Conservation (phyloP, 768 basidiomycete genomes). For the Leccinellum rugosiceps region DNA sequence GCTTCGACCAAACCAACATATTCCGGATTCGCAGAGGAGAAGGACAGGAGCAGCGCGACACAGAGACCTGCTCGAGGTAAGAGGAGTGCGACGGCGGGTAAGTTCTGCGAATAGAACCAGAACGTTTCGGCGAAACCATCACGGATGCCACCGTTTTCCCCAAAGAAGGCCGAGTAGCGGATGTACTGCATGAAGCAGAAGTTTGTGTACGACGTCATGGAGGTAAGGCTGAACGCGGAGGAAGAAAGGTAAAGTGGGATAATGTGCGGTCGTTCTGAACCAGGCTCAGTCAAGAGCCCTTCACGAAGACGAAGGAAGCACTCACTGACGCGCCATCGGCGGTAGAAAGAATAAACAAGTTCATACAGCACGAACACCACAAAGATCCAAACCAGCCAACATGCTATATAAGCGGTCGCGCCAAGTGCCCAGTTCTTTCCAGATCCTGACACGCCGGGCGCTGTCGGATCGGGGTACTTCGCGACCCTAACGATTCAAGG, state of each 20-base stretch:
- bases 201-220: constrained; percentile 76
- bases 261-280: constrained; percentile 75
- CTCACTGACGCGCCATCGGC: constrained; percentile 80
- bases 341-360: constrained; percentile 66
- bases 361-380: constrained; percentile 77
- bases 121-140: constrained; percentile 79
- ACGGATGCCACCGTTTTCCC: constrained; percentile 45
- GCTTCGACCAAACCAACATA: constrained; percentile 45
- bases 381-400: constrained; percentile 73
- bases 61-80: constrained; percentile 79
- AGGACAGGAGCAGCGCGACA: constrained; percentile 68
- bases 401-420: constrained; percentile 78
- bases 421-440: constrained; percentile 80
- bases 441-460: constrained; percentile 66
- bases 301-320: constrained; percentile 28
- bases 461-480: constrained; percentile 67
- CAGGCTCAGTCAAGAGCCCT: background rate
- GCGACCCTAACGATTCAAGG: constrained; percentile 51
- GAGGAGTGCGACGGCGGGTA: constrained; percentile 77
- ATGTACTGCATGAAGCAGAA: constrained; percentile 84
- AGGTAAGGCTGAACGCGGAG: constrained; percentile 69
- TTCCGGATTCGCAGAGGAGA: constrained; percentile 49
- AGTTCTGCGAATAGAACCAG: constrained; percentile 81
- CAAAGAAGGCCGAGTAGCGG: constrained; percentile 64
- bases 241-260: constrained; percentile 82